Evolutionary conservation across 371 early-diverging fungal species (phyloP), one percentile per base, ranked within the genome.

Genomic region (Globomyces sp.): DNA sequence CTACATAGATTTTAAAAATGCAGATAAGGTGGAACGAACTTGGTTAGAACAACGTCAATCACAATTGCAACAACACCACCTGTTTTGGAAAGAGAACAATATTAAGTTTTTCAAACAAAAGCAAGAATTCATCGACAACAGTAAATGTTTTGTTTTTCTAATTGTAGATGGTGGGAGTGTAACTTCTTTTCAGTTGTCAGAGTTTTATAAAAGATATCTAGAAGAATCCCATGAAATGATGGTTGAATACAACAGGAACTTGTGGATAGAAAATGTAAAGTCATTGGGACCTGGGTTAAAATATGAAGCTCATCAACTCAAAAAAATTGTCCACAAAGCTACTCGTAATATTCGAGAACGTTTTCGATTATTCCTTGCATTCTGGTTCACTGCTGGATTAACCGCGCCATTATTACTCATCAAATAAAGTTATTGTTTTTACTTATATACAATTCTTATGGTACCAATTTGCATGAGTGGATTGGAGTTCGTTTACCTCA

Each of bases 41-140:
- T 47, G 47, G 47, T 11, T 47, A 6, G 11, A 6, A 47, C 6
- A 8, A 6, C 47, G 47, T 11, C 47, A 47, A 11, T 47, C 47
- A 47, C 47, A 47, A 47, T 8, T 58, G 3, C 45, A 43, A n/a
- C 13, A 58, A 24, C 58, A 58, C 44, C 58, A 58, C 44, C 13
- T 44, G 44, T 58, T 58, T 44, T 58, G 63, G 63, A 48, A 52
- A 37, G 42, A 63, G 37, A 63, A 63, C 41, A 63, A 63, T 49
- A 13, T 24, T 9, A 63, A 49, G 6, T 42, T 44, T 52, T 40
- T 36, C 39, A 42, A 40, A 52, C n/a, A 63, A 42, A 63, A 37
- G 36, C 45, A 9, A 42, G 37, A 9, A 36, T 2, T 2, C 52
- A 63, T 49, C 4, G 42, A 63, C 37, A 63, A 63, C 36, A 48